Evolutionary conservation across 2,329 filamentous ascomycete species (phyloP).

Genomic region (Emergomyces pasteurianus): DNA sequence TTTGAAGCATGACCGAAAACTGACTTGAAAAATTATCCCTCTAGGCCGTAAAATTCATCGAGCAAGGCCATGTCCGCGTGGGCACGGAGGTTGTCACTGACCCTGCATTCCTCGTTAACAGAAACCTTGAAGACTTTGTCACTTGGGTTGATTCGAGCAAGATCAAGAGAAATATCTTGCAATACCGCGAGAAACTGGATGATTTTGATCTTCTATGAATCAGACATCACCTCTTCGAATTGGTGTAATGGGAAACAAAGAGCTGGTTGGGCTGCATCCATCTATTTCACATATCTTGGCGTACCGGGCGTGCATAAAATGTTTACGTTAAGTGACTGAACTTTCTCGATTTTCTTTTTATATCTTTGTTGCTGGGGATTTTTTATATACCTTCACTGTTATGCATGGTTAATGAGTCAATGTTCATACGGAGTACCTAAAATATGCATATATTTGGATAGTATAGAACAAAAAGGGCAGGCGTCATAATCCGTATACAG

Average conservation of each 20-base stretch:
- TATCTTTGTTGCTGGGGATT: neutral
- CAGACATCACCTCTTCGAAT: neutral
- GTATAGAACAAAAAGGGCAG: no score
- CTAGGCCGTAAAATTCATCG: constrained; percentile 60
- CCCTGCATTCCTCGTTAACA: constrained; percentile 75
- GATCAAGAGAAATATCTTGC: constrained; percentile 93
- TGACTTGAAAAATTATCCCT: neutral
- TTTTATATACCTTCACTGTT: neutral
- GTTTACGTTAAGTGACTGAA: neutral
- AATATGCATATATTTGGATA: no score
- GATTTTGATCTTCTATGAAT: constrained; percentile 82
- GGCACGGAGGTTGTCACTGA: constrained; percentile 86
- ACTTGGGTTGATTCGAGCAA: constrained; percentile 95
- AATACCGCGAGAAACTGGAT: constrained; percentile 87
- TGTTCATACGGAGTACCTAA: neutral
- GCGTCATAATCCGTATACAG: no score
- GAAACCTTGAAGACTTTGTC: constrained; percentile 89
- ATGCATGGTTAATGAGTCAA: neutral
- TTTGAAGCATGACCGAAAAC: neutral
- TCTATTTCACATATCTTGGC: neutral
- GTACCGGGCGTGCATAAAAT: neutral
- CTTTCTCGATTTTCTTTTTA: neutral
- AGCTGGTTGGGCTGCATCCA: neutral
- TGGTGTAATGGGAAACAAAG: no score
- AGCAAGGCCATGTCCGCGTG: constrained; percentile 86